Evolutionary conservation across 345 rosid genomes (phyloP), one percentile per base, ranked within the genome.

Genomic region (Aquilaria sinensis): DNA sequence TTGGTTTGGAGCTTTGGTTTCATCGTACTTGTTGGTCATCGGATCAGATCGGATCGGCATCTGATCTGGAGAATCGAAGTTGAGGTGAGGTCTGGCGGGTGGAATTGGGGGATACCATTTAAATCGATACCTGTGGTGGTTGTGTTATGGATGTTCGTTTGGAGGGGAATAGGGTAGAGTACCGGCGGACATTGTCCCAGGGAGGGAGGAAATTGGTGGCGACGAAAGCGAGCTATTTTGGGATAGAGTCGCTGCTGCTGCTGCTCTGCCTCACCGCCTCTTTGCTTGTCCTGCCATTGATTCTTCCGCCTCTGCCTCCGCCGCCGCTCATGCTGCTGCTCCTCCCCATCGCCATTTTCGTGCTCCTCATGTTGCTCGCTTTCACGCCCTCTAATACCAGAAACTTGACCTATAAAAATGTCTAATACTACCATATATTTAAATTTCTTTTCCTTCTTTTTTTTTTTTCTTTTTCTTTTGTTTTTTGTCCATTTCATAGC

Each of bases 231-330:
- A 70, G 76, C 67, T 76, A 80, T 53, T 84, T 81, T 67, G 77
- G 87, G 64, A 32, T 80, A 75, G 81, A 78, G 37, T 80, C 93
- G 10, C 48, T 84, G 65, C 60, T 78, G 15, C 15, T 84, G 72
- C 78, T 86, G 47, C 13, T 78, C 33, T 73, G 85, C 58, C 70
- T 86, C 2, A 84, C 93, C 3, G 85, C 72, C 2, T 84, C 85
- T 0, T 63, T 86, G 76, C 72, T 86, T 61, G 70, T 86, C 56
- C 84, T 86, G 32, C 93, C 93, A 5, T 53, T 86, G 76, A 62
- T 86, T n/a, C 81, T 86, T 1, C 89, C 89, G 3, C 89, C 89
- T 0, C 64, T 86, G 77, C 93, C 89, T n/a, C 93, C 87, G 0
- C 93, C 93, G 0, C 93, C 93, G 7, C 80, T 84, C 58, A 46